These are phyloP conservation scores for Aspergillus novofumigatus DNA, from an alignment of 2,329 filamentous ascomycete species.

Conservation along the genomic window DNA sequence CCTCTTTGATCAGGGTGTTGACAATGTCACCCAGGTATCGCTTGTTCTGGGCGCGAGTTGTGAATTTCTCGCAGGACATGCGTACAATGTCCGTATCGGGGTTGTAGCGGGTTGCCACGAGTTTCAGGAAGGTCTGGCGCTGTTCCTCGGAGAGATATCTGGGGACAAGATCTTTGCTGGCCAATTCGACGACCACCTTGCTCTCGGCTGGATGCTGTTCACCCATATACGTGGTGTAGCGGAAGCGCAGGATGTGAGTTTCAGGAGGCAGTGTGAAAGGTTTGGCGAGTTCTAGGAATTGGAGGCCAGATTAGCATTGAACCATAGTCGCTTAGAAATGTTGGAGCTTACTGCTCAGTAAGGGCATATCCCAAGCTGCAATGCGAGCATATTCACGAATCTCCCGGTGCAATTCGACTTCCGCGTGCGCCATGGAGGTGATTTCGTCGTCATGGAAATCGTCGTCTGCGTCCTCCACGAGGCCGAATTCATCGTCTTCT, in stretches of 20 bases:
- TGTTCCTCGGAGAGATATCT: slow-evolving; percentile 62
- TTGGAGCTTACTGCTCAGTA: slow-evolving; percentile 68
- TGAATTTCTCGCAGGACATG: slow-evolving; percentile 86
- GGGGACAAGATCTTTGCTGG: slow-evolving; percentile 62
- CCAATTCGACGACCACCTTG: slow-evolving; percentile 94
- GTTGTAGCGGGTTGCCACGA: slow-evolving; percentile 82
- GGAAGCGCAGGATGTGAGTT: slow-evolving; percentile 75
- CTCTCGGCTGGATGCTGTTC: slow-evolving; percentile 85
- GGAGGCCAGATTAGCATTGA: slow-evolving; percentile 12
- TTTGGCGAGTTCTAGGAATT: slow-evolving; percentile 68
- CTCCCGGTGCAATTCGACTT: slow-evolving; percentile 84
- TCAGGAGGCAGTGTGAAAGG: slow-evolving; percentile 69
- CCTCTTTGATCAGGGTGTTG: slow-evolving; percentile 66
- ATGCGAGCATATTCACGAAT: slow-evolving; percentile 82
- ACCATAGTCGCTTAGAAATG: slow-evolving; percentile 7
- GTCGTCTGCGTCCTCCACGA: slow-evolving; percentile 52
- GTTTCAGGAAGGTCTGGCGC: slow-evolving; percentile 77
- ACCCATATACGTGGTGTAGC: slow-evolving; percentile 95
- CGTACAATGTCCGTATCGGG: slow-evolving; percentile 74
- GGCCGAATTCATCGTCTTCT: slow-evolving; percentile 41
- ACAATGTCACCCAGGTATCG: slow-evolving; percentile 82
- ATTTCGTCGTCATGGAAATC: slow-evolving; percentile 73
- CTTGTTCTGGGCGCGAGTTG: slow-evolving; percentile 93
- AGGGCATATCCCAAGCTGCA: slow-evolving; percentile 92
- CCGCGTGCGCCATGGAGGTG: slow-evolving; percentile 73